Evolutionary conservation across 1,139 yeast genomes (phyloP).

Genomic region (Geotrichum macrosporum): DNA sequence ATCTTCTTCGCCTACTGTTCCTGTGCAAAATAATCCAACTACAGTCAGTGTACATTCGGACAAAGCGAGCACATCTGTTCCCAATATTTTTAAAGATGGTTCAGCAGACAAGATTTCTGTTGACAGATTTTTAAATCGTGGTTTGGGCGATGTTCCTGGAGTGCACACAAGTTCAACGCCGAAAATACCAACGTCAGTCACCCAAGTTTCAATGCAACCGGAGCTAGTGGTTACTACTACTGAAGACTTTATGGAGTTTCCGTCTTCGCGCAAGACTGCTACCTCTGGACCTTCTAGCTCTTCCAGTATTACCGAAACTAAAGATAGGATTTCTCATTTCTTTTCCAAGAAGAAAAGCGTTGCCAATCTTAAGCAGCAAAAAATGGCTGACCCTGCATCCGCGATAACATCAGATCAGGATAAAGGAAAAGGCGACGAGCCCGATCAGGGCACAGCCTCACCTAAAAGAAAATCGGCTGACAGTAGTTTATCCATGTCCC

Average conservation of each 20-base stretch:
- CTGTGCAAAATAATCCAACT: not conserved
- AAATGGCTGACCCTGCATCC: not conserved
- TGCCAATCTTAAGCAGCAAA: conserved; percentile 12
- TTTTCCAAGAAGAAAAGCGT: conserved; percentile 21
- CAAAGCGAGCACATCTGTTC: not conserved
- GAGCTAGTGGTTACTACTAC: conserved; percentile 15
- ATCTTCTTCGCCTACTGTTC: not conserved
- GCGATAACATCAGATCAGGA: not conserved
- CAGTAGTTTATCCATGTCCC: conserved; percentile 10
- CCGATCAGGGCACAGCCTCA: conserved; percentile 1
- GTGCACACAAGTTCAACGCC: conserved; percentile 1
- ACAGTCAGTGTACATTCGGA: not conserved
- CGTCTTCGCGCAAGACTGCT: conserved; percentile 6
- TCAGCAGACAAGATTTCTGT: conserved; percentile 16
- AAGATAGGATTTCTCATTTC: conserved; percentile 20
- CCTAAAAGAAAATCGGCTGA: not conserved
- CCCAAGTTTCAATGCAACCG: conserved; percentile 8
- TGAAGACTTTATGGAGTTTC: conserved; percentile 7
- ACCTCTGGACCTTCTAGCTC: not conserved
- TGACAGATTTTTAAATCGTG: conserved; percentile 19
- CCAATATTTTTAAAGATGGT: not conserved
- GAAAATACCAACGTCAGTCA: not conserved
- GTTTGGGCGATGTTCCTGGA: not conserved
- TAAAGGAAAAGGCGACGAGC: not conserved
- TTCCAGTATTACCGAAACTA: conserved; percentile 17